These are phyloP conservation scores for Trametes gibbosa DNA, from an alignment of 768 basidiomycete genomes.

Conservation along the genomic window DNA sequence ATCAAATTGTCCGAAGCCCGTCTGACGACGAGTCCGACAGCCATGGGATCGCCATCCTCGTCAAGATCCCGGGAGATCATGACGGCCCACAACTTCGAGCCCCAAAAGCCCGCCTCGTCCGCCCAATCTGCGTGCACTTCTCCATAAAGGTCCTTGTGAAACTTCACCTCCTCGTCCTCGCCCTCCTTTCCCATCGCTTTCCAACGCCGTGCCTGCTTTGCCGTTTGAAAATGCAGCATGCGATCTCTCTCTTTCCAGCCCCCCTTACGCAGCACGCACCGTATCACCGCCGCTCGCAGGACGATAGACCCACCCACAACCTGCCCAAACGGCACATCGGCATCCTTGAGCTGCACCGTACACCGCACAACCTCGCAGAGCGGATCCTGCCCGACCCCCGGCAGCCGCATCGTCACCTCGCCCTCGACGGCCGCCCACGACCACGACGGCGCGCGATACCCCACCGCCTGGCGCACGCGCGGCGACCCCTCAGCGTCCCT, in stretches of 20 bases:
- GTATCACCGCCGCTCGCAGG: not conserved
- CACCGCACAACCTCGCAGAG: not conserved
- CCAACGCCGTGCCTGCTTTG: too few species aligned
- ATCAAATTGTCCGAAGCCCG: too few species aligned
- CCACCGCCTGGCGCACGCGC: too few species aligned
- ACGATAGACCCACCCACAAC: not conserved
- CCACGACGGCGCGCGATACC: constrained; percentile 12
- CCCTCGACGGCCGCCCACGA: constrained; percentile 15
- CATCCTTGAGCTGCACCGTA: not conserved
- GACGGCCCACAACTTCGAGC: too few species aligned
- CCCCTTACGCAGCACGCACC: not conserved
- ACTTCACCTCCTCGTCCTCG: not conserved
- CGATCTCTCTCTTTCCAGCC: too few species aligned
- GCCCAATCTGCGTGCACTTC: too few species aligned
- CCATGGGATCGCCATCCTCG: too few species aligned
- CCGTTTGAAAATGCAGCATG: too few species aligned
- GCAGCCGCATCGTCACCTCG: not conserved
- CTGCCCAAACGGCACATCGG: constrained; percentile 1
- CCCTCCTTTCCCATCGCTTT: not conserved
- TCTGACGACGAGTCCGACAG: too few species aligned
- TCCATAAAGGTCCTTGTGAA: too few species aligned
- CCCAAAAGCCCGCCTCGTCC: too few species aligned
- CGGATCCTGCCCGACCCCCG: not conserved
- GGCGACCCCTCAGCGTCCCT: not conserved
- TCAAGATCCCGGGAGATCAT: too few species aligned